Base-by-base conservation (phyloP, 192 early-diverging fungal genomes). In the Linnemannia elongata region DNA sequence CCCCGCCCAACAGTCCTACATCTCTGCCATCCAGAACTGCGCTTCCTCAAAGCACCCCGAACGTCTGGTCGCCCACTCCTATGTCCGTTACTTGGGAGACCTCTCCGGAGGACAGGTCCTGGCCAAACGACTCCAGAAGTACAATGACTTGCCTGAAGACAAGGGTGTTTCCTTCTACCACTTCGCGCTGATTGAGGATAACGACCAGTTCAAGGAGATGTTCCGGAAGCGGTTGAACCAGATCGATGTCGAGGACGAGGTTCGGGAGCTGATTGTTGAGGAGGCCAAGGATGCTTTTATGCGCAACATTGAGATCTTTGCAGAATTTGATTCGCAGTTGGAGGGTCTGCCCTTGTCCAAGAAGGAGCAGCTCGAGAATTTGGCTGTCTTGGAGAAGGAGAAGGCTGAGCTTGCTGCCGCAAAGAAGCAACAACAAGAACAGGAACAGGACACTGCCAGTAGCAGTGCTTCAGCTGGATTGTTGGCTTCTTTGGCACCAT, bases 41-140 rank as follows among this genome's bases (percentile, higher is more conserved):
- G 77, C 90, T 8, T 72, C 79, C 38, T 76, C 63, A 27, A 38
- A 74, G 6, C 86, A 83, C 30, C 91, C 91, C 33, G 89, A 89
- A 35, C 83, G 91, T 10, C 74, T 93, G 35, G 72, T 91, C 30
- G 91, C 92, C 20, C 92, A 93, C 45, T 80, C 89, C 54, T 93
- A 93, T 38, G 75, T 89, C 15, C 89, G 92, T 9, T 93, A 93
- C 69, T 49, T 93, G 9, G 92, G 91, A 57, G 92, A 93, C 71
- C 79, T 93, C 47, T 89, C 88, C 17, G 92, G 92, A 42, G 92
- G 92, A 38, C 91, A 92, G 49, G 81, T 92, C 39, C 74, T 93
- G 38, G 77, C 81, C 24, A 90, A 89, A 33, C 72, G 88, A 17
- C 79, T 93, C 24, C 85, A 89, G 69, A 92, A 91, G 45, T 73